Base-by-base conservation (phyloP, 2,329 filamentous ascomycete species). In the Xylaria sp. region DNA sequence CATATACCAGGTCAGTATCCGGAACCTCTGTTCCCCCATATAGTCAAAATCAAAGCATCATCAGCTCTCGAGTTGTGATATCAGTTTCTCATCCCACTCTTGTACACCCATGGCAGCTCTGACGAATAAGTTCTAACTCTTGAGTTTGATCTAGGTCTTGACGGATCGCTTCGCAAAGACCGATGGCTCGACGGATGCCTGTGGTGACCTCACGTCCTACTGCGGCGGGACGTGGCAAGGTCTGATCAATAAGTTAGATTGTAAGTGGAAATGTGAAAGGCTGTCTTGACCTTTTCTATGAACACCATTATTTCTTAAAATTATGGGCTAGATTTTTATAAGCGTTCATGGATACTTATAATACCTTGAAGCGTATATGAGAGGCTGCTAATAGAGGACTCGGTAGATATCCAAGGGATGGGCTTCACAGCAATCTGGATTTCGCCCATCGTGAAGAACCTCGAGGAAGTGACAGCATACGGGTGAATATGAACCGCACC, bases 171-270 rank as follows among this genome's bases (percentile, higher is more conserved):
- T 82, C 54, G 82, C 80, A 4, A 75, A 71, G 3, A 76, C 73
- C 4, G 76, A 77, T n/a, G 71, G 67, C 19, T 34, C 29, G 29
- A 34, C 29, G 5, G 54, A 70, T 1, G 82, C 79, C 61, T 71
- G 76, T 45, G 62, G 70, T 7, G 61, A 71, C 34, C 68, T 77
- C n/a, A 63, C 69, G 22, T 66, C 67, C 21, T 87, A 86, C 68
- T 88, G 85, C 60, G 83, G 83, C 39, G 85, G 85, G 16, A 83
- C 80, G 1, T 88, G 81, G 64, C 69, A 74, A 48, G 85, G 85
- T 6, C 74, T 88, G 24, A 75, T 79, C 60, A 76, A 80, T 55
- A 77, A 82, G 57, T 76, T 87, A 39, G 84, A 86, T 67, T 87
- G 29, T 34, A 34, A 34, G 29, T 34, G 4, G 29, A 34, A 13